These are phyloP conservation scores for Amylostereum chailletii DNA, from an alignment of 1,284 basidiomycete genomes.

Conservation along the genomic window DNA sequence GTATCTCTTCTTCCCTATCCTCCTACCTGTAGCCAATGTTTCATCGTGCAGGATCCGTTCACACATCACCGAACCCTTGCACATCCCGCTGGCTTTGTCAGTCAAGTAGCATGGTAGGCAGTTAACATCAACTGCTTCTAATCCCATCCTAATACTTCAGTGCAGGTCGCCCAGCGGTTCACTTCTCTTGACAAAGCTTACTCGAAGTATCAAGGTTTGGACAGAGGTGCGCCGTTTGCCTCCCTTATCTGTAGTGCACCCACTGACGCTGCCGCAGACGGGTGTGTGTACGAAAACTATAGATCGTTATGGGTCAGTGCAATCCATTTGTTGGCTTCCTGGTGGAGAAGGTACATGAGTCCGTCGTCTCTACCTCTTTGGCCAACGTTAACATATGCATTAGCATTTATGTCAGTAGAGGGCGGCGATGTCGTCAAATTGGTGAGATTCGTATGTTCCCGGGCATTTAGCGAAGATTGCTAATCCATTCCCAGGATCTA, in stretches of 20 bases:
- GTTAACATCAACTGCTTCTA: conserved; percentile 1
- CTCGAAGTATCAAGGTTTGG: conserved; percentile 70
- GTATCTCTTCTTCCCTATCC: conserved; percentile 10
- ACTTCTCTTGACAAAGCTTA: conserved; percentile 56
- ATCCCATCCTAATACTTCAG: neutral
- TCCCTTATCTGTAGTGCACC: conserved; percentile 1
- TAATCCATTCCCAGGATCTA: conserved; percentile 31
- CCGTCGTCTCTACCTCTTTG: neutral
- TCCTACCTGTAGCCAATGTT: neutral
- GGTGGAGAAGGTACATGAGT: conserved; percentile 44
- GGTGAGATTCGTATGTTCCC: conserved; percentile 1
- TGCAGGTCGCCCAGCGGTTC: conserved; percentile 60
- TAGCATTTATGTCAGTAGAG: conserved; percentile 53
- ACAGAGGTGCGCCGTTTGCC: conserved; percentile 41
- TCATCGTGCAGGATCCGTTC: conserved; percentile 38
- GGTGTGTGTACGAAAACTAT: conserved; percentile 68
- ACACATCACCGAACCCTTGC: conserved; percentile 56
- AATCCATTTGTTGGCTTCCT: conserved; percentile 68
- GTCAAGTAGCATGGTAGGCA: conserved; percentile 67
- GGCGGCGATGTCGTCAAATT: conserved; percentile 40
- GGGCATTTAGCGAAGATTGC: neutral
- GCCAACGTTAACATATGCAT: neutral
- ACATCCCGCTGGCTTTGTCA: conserved; percentile 67
- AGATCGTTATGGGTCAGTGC: conserved; percentile 49
- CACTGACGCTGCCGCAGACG: conserved; percentile 33